A percentile compares a stretch with the other conserved stretches of the same genome.
phyloP scores from a whole-genome alignment of 371 early-diverging fungal species.

The Haplosporangium sp. region DNA sequence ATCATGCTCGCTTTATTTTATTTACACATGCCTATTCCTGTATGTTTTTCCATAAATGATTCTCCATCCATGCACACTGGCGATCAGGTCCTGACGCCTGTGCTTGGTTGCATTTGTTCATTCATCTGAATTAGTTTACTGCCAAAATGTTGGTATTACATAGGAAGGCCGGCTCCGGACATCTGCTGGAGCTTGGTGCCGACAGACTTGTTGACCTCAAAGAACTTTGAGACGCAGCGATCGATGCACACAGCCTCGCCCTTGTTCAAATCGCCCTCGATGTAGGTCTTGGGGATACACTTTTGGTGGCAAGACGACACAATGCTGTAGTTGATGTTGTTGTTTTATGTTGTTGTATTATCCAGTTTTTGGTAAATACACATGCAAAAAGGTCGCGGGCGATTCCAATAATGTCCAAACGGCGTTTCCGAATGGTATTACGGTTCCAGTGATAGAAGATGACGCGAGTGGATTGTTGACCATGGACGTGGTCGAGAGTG shows the following conservation, averaged over 20 bases:
- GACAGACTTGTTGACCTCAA: constrained; percentile 80
- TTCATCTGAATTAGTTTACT: not conserved
- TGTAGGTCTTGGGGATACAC: constrained; percentile 88
- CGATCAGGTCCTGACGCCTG: not conserved
- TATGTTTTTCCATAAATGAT: not conserved
- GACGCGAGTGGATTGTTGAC: too few relatives aligned
- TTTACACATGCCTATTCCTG: constrained; percentile 8
- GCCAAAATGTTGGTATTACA: constrained; percentile 19
- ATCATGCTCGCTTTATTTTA: not conserved
- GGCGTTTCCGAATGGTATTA: not conserved
- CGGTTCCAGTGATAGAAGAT: too few relatives aligned
- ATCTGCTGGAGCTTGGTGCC: constrained; percentile 59
- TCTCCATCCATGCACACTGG: not conserved
- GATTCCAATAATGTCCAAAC: not conserved
- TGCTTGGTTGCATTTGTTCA: not conserved
- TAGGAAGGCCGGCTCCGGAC: constrained; percentile 50
- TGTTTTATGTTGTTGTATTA: not conserved
- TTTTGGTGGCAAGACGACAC: constrained; percentile 87
- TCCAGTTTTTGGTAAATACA: not conserved
- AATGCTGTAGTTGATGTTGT: constrained; percentile 67
- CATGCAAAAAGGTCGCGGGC: not conserved
- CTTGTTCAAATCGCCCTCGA: constrained; percentile 91
- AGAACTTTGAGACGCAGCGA: constrained; percentile 90
- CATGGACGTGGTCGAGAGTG: too few relatives aligned
- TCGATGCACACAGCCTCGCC: constrained; percentile 97